Percentiles rank a stretch among this genome's conserved stretches.
Conservation (phyloP, 2,329 filamentous ascomycete species). For the Epichloe aotearoae region DNA sequence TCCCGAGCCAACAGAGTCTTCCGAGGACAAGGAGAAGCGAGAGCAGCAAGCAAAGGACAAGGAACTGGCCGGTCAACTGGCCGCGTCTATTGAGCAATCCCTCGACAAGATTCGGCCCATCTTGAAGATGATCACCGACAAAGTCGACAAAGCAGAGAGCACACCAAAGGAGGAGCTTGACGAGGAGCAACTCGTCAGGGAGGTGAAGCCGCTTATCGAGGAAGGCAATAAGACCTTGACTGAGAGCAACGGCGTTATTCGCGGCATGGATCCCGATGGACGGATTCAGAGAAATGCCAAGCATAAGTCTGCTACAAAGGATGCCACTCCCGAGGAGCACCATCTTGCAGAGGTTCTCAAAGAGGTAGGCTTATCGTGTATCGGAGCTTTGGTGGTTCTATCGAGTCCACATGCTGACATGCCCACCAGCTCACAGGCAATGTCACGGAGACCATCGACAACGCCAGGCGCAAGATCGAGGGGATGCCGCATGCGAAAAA, state of each 20-base stretch:
- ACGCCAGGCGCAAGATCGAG: slow-evolving; percentile 75
- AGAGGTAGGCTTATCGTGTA: slow-evolving; percentile 32
- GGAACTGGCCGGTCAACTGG: slow-evolving; percentile 68
- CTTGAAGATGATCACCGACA: slow-evolving; percentile 74
- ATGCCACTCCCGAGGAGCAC: slow-evolving; percentile 57
- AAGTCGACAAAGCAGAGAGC: slow-evolving; percentile 67
- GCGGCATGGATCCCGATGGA: slow-evolving; percentile 79
- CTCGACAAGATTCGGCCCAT: slow-evolving; percentile 75
- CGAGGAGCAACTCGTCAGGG: slow-evolving; percentile 75
- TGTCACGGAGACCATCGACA: slow-evolving; percentile 73
- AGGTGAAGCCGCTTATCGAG: slow-evolving; percentile 80
- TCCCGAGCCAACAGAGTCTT: slow-evolving; percentile 31
- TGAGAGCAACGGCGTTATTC: slow-evolving; percentile 77
- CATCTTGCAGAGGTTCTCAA: slow-evolving; percentile 75
- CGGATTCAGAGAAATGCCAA: slow-evolving; percentile 76
- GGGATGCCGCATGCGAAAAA: slow-evolving; percentile 94
- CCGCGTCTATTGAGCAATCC: slow-evolving; percentile 58
- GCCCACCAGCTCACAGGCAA: slow-evolving; percentile 51
- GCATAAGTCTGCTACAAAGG: slow-evolving; percentile 62
- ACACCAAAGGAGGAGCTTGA: slow-evolving; percentile 79
- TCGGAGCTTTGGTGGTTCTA: no score
- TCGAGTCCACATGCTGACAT: no score
- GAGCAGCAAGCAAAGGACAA: slow-evolving; percentile 52
- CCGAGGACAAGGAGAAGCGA: slow-evolving; percentile 37
- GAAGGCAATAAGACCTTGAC: slow-evolving; percentile 70